A percentile compares a stretch with the other conserved stretches of the same genome.
These are phyloP conservation scores for Arctium minus DNA, from an alignment of 129 eudicot genomes.

Conservation along the genomic window DNA sequence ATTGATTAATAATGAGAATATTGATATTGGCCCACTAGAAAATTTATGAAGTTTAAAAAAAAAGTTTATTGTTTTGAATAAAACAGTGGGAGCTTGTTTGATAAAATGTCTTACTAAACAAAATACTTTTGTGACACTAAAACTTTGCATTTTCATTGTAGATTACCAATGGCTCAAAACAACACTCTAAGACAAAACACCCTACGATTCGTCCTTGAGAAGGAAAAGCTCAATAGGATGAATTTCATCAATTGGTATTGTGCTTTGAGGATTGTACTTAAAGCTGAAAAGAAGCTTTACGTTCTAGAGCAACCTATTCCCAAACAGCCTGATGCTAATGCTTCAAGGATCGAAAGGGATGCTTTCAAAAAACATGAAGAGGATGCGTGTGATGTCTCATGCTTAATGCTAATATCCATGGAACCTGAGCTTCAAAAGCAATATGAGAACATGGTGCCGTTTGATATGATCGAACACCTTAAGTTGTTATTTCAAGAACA, in stretches of 20 bases:
- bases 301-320: background rate
- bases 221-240: background rate
- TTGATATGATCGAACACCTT: background rate
- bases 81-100: too few species aligned
- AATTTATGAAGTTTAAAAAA: too few species aligned
- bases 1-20: too few species aligned
- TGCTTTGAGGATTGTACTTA: constrained; percentile 1
- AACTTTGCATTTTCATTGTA: background rate
- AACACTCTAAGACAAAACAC: background rate
- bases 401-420: background rate
- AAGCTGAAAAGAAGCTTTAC: background rate
- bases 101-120: background rate
- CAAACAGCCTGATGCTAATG: background rate
- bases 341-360: background rate
- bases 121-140: background rate
- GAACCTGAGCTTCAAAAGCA: background rate
- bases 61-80: too few species aligned
- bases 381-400: background rate
- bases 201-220: background rate
- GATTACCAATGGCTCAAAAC: background rate
- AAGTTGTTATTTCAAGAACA: background rate
- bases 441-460: background rate
- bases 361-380: background rate
- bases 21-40: too few species aligned
- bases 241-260: background rate